Conservation (phyloP, 495 filamentous ascomycete species). For the Echria macrotheca region DNA sequence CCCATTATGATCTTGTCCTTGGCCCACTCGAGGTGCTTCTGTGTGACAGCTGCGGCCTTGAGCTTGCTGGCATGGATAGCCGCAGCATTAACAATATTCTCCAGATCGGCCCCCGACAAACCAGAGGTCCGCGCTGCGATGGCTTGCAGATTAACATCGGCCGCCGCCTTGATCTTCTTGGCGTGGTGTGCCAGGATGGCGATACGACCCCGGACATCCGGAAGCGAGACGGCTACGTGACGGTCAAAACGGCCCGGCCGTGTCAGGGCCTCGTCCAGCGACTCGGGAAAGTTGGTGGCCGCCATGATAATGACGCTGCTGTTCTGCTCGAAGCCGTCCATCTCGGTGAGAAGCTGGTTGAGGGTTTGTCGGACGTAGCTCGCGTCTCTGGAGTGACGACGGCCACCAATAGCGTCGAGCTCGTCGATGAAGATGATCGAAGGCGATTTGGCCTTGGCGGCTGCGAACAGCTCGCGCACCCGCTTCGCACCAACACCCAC, state of each 20-base stretch:
- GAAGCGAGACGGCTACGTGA: slow-evolving; percentile 78
- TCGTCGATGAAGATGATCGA: slow-evolving; percentile 99
- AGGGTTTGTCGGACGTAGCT: slow-evolving; percentile 96
- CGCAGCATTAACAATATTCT: slow-evolving; percentile 95
- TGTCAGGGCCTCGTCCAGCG: slow-evolving; percentile 90
- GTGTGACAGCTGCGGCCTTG: slow-evolving; percentile 64
- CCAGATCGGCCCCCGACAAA: slow-evolving; percentile 90
- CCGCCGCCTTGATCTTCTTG: slow-evolving; percentile 70
- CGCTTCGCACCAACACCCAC: slow-evolving; percentile 97
- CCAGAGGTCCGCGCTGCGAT: slow-evolving; percentile 84
- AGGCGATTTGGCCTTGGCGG: slow-evolving; percentile 82
- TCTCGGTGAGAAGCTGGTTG: slow-evolving; percentile 95
- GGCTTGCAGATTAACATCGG: slow-evolving; percentile 73
- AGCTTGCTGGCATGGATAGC: slow-evolving; percentile 83
- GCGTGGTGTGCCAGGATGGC: slow-evolving; percentile 89
- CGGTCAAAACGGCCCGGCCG: slow-evolving; percentile 94
- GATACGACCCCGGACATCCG: slow-evolving; percentile 91
- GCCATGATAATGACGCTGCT: slow-evolving; percentile 91
- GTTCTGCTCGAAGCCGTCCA: slow-evolving; percentile 93
- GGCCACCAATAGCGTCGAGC: slow-evolving; percentile 90
- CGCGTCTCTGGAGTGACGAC: slow-evolving; percentile 86
- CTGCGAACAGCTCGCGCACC: slow-evolving; percentile 88
- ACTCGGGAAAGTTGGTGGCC: slow-evolving; percentile 91
- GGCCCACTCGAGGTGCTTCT: slow-evolving; percentile 89
- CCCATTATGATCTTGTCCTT: slow-evolving; percentile 99